These are phyloP conservation scores for Cornus suecica DNA, from an alignment of 148 eudicot species.

Conservation along the genomic window DNA sequence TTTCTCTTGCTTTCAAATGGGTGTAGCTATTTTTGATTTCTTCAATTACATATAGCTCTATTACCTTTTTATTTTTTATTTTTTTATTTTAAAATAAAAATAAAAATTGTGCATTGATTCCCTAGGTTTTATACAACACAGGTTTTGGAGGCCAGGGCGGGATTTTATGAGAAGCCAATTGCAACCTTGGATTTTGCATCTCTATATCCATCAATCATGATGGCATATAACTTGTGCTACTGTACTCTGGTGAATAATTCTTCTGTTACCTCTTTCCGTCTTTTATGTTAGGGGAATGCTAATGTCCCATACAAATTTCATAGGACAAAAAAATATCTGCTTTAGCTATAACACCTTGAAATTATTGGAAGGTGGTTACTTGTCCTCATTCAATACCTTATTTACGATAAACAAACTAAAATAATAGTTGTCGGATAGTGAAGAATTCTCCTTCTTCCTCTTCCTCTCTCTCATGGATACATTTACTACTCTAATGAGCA, in stretches of 20 bases:
- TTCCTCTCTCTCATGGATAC: too few species aligned
- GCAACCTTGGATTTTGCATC: conserved; percentile 99
- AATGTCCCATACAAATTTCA: too few species aligned
- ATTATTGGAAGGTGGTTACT: too few species aligned
- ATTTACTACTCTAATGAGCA: too few species aligned
- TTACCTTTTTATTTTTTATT: neutral
- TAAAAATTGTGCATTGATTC: neutral
- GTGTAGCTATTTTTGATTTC: neutral
- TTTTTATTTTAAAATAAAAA: neutral
- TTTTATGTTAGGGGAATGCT: neutral
- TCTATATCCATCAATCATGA: conserved; percentile 98
- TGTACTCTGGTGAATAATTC: conserved; percentile 73
- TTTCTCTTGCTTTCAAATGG: neutral
- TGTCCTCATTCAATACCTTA: too few species aligned
- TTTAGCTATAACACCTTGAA: too few species aligned
- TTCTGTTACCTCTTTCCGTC: neutral
- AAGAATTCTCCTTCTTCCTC: too few species aligned
- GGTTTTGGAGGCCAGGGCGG: conserved; percentile 96
- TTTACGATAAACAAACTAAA: too few species aligned
- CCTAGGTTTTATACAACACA: conserved; percentile 26
- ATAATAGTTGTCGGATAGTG: too few species aligned
- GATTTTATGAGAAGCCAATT: conserved; percentile 95
- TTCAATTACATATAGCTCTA: neutral
- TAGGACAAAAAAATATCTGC: too few species aligned
- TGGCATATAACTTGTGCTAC: conserved; percentile 97